Conservation (phyloP, 371 early-diverging fungal genomes). For the Mucor irregularis region DNA sequence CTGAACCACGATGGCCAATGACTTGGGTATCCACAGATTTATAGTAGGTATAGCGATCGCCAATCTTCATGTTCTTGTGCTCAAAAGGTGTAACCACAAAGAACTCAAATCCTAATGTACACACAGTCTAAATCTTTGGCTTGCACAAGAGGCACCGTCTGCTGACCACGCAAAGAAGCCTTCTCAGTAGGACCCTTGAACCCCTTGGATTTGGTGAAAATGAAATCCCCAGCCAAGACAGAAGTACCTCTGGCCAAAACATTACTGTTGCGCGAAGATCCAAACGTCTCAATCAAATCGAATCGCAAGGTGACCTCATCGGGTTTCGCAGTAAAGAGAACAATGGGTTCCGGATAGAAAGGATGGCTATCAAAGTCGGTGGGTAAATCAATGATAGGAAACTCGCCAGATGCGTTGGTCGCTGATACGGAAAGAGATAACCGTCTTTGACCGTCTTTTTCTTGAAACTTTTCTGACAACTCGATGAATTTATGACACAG, state of each 20-base stretch:
- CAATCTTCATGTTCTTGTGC: slow-evolving; percentile 59
- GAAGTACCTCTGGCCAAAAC: slow-evolving; percentile 65
- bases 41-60: slow-evolving; percentile 65
- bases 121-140: slow-evolving; percentile 55
- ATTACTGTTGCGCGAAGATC: slow-evolving; percentile 34
- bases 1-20: slow-evolving; percentile 95
- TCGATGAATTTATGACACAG: slow-evolving; percentile 32
- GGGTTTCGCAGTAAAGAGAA: slow-evolving; percentile 53
- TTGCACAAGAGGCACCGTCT: slow-evolving; percentile 63
- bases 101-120: slow-evolving; percentile 63
- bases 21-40: slow-evolving; percentile 67
- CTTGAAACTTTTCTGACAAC: slow-evolving; percentile 24
- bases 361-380: slow-evolving; percentile 29
- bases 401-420: slow-evolving; percentile 61
- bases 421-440: slow-evolving; percentile 65
- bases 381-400: slow-evolving; percentile 65
- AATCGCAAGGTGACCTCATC: slow-evolving; percentile 63
- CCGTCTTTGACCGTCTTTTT: slow-evolving; percentile 36
- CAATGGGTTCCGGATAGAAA: slow-evolving; percentile 60
- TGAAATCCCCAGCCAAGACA: slow-evolving; percentile 51
- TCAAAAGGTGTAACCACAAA: slow-evolving; percentile 69
- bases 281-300: slow-evolving; percentile 68
- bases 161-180: slow-evolving; percentile 43
- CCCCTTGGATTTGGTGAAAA: slow-evolving; percentile 39
- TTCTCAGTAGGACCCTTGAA: slow-evolving; percentile 43